These are phyloP conservation scores for Pilobolus umbonatus DNA, from an alignment of 192 early-diverging fungal species.

Conservation along the genomic window DNA sequence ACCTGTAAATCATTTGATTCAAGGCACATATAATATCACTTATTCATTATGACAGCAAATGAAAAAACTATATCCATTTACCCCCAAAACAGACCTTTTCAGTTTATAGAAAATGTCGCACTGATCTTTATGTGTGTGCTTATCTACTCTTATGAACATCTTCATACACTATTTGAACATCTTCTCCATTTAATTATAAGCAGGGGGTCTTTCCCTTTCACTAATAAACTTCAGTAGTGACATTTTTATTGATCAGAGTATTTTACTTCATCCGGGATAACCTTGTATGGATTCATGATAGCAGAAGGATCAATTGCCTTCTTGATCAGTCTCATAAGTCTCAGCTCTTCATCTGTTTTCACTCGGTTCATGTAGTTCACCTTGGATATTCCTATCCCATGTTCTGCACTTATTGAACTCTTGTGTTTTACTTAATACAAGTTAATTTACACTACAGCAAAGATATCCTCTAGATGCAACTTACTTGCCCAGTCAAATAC, in stretches of 20 bases:
- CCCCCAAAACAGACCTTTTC: no score
- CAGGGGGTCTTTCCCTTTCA: not conserved
- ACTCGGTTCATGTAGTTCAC: conserved; percentile 70
- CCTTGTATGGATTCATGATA: conserved; percentile 90
- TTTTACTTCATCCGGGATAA: conserved; percentile 35
- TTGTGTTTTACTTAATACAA: conserved; percentile 28
- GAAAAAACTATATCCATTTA: no score
- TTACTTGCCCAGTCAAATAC: conserved; percentile 83
- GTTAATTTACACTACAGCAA: not conserved
- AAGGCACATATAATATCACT: no score
- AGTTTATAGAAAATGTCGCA: no score
- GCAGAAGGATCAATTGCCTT: conserved; percentile 85
- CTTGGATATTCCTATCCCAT: conserved; percentile 71
- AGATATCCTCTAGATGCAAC: not conserved
- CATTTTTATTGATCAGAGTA: not conserved
- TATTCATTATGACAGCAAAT: no score
- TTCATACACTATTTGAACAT: no score
- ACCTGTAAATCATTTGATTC: not conserved
- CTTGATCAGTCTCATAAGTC: conserved; percentile 84
- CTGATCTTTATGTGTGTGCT: no score
- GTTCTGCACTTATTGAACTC: conserved; percentile 35
- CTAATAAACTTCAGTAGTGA: not conserved
- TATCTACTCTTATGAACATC: no score
- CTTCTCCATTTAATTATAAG: no score
- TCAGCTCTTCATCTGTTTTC: conserved; percentile 75